These are phyloP conservation scores for Populus tremula DNA, from an alignment of 345 rosid species.

Conservation along the genomic window DNA sequence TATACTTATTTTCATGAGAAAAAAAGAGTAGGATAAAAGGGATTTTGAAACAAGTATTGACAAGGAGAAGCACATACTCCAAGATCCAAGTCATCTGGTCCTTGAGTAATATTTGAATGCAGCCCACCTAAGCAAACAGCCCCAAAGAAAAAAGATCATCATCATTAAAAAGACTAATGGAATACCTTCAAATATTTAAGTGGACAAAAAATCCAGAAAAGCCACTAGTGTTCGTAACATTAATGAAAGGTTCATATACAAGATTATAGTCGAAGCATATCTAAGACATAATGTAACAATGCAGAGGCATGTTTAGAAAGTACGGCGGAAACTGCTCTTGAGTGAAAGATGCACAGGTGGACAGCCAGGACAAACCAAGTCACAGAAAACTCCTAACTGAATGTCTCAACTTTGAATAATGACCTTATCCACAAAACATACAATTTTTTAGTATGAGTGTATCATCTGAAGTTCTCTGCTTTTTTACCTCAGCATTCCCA, in stretches of 20 bases:
- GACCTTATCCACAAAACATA: neutral
- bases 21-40: neutral
- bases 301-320: neutral
- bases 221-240: neutral
- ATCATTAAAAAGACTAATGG: neutral
- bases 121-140: conserved; percentile 42
- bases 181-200: neutral
- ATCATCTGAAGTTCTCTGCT: neutral
- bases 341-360: neutral
- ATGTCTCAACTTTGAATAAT: neutral
- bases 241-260: neutral
- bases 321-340: neutral
- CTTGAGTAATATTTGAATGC: conserved; percentile 35
- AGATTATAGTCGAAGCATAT: neutral
- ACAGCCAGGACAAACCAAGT: neutral
- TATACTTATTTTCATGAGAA: neutral
- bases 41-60: conserved; percentile 6
- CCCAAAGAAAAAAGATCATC: neutral
- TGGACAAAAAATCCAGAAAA: neutral
- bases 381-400: neutral
- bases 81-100: conserved; percentile 52
- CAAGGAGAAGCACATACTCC: conserved; percentile 53
- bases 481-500: neutral
- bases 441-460: neutral
- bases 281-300: neutral